A percentile compares a stretch with the other conserved stretches of the same genome.
Evolutionary conservation across 2,329 filamentous ascomycete species (phyloP).

Genomic region (Ilyonectria destructans): DNA sequence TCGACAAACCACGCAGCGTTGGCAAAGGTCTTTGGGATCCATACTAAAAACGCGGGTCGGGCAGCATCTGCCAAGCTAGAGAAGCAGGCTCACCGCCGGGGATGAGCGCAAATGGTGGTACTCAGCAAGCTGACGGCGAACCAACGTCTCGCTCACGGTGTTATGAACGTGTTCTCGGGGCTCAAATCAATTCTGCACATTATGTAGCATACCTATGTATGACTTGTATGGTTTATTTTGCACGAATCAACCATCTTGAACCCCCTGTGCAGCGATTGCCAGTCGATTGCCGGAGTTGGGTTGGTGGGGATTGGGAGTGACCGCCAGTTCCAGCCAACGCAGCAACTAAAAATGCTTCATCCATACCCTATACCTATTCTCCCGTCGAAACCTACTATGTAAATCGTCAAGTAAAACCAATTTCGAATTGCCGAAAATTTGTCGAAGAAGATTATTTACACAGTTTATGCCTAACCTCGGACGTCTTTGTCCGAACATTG

Average conservation of each 20-base stretch:
- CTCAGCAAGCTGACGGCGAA: neutral
- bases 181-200: neutral
- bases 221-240: neutral
- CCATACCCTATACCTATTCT: neutral
- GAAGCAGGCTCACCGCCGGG: neutral
- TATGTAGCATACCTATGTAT: neutral
- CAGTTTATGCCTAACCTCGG: neutral
- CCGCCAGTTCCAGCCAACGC: neutral
- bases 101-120: neutral
- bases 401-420: too few relatives aligned
- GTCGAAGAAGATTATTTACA: too few relatives aligned
- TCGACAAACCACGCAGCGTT: neutral
- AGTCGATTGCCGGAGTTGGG: neutral
- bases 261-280: neutral
- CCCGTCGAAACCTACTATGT: neutral
- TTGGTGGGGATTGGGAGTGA: neutral
- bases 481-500: neutral
- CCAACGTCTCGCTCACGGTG: conserved; percentile 4
- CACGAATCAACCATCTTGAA: neutral
- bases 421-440: too few relatives aligned
- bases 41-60: neutral
- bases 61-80: neutral
- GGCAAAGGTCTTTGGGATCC: neutral
- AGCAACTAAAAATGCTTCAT: neutral
- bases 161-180: neutral